Percentiles rank a stretch among this genome's conserved stretches.
Conservation (phyloP, 1,284 basidiomycete genomes). For the Leccinum subatratum region DNA sequence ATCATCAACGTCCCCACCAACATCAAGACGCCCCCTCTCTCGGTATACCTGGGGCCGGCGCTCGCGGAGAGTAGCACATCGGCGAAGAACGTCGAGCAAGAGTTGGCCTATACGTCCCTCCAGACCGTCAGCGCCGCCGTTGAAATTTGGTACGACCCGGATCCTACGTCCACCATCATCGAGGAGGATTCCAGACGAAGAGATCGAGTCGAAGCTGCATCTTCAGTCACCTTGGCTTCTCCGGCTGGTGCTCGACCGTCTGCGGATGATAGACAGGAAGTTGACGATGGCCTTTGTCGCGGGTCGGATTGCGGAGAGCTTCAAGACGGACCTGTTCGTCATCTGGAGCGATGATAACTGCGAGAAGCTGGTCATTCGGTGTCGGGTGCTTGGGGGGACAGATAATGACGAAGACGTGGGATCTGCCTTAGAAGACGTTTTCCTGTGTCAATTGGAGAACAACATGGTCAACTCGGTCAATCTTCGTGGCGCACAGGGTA, state of each 20-base stretch:
- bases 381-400: constrained; percentile 89
- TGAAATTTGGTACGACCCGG: constrained; percentile 98
- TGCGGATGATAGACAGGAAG: constrained; percentile 97
- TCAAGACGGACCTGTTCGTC: constrained; percentile 95
- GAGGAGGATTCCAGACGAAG: constrained; percentile 93
- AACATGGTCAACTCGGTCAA: no score
- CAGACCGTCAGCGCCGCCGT: constrained; percentile 93
- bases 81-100: constrained; percentile 57
- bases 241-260: constrained; percentile 93
- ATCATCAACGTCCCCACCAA: constrained; percentile 99
- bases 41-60: constrained; percentile 80
- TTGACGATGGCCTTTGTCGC: constrained; percentile 96
- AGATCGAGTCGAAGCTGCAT: constrained; percentile 83
- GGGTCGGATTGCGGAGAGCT: constrained; percentile 88
- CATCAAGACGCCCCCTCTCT: constrained; percentile 96
- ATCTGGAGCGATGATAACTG: constrained; percentile 99
- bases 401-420: no score
- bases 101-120: constrained; percentile 76
- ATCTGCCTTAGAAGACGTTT: no score
- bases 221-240: constrained; percentile 96
- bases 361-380: constrained; percentile 94
- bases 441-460: no score
- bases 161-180: constrained; percentile 88
- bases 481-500: constrained; percentile 87
- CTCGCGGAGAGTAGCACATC: constrained; percentile 56